A percentile compares a stretch with the other conserved stretches of the same genome.
Evolutionary conservation across 2,329 filamentous ascomycete species (phyloP).

Genomic region (Coniochaeta sp.): DNA sequence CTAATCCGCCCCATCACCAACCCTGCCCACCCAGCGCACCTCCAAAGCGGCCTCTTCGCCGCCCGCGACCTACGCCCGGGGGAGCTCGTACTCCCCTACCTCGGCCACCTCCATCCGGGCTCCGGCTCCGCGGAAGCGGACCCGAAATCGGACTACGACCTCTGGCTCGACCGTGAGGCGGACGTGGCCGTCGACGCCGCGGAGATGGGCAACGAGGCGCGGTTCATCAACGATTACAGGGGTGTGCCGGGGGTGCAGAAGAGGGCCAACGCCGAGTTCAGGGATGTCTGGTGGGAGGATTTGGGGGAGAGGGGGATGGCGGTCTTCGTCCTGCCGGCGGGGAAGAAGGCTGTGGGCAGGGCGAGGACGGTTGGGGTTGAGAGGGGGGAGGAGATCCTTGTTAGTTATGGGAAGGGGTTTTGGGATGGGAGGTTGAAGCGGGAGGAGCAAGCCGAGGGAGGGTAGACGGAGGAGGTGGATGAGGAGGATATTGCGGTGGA

Average conservation of each 20-base stretch:
- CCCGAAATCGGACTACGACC: constrained; percentile 53
- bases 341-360: constrained; percentile 26
- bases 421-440: constrained; percentile 45
- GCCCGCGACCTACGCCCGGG: constrained; percentile 44
- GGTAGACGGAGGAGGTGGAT: background rate
- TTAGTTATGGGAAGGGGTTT: constrained; percentile 63
- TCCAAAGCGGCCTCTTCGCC: constrained; percentile 56
- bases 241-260: constrained; percentile 38
- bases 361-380: constrained; percentile 31
- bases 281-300: constrained; percentile 51
- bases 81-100: constrained; percentile 52
- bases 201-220: constrained; percentile 52
- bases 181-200: constrained; percentile 56
- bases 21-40: constrained; percentile 47
- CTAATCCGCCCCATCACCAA: constrained; percentile 46
- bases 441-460: too few species aligned
- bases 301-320: constrained; percentile 48
- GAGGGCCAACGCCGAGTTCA: constrained; percentile 52
- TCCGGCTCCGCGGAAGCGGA: constrained; percentile 26
- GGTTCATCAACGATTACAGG: constrained; percentile 62
- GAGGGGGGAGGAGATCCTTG: constrained; percentile 57
- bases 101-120: constrained; percentile 49
- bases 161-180: constrained; percentile 52
- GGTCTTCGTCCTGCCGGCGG: constrained; percentile 45
- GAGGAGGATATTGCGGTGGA: background rate